phyloP scores from a whole-genome alignment of 257 asterid species.

The Penstemon eatonii region DNA sequence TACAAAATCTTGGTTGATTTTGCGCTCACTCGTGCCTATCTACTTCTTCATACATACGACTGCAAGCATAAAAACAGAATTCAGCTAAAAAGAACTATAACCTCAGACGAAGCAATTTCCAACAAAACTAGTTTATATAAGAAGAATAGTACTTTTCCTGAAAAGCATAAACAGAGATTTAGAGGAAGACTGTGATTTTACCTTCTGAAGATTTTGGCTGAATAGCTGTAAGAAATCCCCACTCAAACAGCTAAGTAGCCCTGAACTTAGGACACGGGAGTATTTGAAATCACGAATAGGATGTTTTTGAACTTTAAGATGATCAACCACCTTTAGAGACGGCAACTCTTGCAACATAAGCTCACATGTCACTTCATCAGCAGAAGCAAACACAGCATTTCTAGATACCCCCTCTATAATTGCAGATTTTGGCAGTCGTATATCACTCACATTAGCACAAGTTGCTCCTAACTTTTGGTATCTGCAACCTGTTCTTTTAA shows the following conservation, averaged over 20 bases:
- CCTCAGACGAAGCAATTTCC: no score
- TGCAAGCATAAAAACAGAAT: no score
- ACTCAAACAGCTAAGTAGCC: constrained; percentile 68
- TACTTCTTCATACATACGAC: no score
- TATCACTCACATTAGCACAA: constrained; percentile 52
- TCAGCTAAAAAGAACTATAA: no score
- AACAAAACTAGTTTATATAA: no score
- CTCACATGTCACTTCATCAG: constrained; percentile 57
- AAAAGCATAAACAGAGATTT: no score
- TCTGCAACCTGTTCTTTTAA: constrained; percentile 44
- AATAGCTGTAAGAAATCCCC: constrained; percentile 58
- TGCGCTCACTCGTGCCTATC: no score
- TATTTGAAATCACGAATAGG: constrained; percentile 74
- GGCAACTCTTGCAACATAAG: constrained; percentile 71
- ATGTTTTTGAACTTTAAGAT: constrained; percentile 37
- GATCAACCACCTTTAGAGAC: constrained; percentile 45
- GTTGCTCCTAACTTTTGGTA: constrained; percentile 57
- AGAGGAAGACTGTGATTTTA: constrained; percentile 9
- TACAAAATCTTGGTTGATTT: no score
- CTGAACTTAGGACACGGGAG: constrained; percentile 35
- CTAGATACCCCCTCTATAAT: constrained; percentile 48
- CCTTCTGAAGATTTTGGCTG: constrained; percentile 40
- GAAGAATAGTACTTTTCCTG: no score
- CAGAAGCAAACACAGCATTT: constrained; percentile 62
- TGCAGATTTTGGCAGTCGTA: constrained; percentile 75